Evolutionary conservation across 257 asterid species (phyloP).

Genomic region (Rauvolfia tetraphylla): DNA sequence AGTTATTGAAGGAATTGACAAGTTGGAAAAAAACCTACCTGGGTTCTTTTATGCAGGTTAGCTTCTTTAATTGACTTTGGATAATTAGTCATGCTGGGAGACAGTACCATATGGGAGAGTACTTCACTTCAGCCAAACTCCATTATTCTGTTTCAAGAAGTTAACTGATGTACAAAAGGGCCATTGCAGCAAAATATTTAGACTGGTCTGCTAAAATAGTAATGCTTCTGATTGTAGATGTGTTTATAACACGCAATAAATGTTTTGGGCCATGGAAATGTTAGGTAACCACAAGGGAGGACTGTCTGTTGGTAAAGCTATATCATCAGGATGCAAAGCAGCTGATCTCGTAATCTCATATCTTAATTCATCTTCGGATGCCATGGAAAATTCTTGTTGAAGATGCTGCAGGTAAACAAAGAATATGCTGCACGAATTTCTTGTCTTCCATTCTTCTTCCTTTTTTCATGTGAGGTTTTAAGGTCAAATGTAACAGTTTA

Average conservation of each 20-base stretch:
- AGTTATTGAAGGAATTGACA: slow-evolving; percentile 67
- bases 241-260: background rate
- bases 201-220: background rate
- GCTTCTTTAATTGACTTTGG: background rate
- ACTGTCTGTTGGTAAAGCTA: slow-evolving; percentile 87
- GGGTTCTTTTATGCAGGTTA: slow-evolving; percentile 89
- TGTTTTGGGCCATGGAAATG: slow-evolving; percentile 14
- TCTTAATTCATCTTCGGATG: slow-evolving; percentile 40
- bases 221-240: background rate
- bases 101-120: background rate
- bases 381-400: slow-evolving; percentile 12
- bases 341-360: slow-evolving; percentile 87
- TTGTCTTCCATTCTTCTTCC: background rate
- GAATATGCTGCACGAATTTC: background rate
- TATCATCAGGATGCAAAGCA: slow-evolving; percentile 77
- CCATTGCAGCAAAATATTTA: background rate
- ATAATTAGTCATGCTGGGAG: background rate
- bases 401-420: background rate
- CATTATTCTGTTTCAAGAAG: background rate
- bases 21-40: slow-evolving; percentile 76
- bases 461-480: background rate
- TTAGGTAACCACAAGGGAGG: slow-evolving; percentile 95
- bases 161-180: background rate
- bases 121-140: background rate
- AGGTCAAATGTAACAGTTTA: background rate